These are phyloP conservation scores for Collybiopsis confluens DNA, from an alignment of 768 basidiomycete species.

Conservation along the genomic window DNA sequence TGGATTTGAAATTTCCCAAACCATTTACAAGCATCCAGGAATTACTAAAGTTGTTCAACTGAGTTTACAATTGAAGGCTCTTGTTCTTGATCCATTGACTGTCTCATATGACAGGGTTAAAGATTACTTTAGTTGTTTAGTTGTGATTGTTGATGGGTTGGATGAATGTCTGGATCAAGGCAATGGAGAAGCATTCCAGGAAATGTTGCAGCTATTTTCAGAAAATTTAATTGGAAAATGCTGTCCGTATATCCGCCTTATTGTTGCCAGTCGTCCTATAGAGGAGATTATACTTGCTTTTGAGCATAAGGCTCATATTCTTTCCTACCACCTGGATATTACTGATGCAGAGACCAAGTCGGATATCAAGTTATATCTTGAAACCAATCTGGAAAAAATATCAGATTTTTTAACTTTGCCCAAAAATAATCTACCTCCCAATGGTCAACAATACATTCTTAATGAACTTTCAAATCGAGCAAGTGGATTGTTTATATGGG, in stretches of 20 bases:
- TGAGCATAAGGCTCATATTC: not conserved
- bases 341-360: not conserved
- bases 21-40: not conserved
- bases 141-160: not conserved
- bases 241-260: not conserved
- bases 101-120: not conserved
- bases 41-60: not conserved
- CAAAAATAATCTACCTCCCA: not conserved
- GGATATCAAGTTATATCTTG: not conserved
- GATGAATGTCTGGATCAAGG: not conserved
- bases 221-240: not conserved
- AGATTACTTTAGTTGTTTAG: not conserved
- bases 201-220: not conserved
- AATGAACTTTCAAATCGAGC: not conserved
- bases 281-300: not conserved
- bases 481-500: not conserved
- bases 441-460: not conserved
- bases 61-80: not conserved
- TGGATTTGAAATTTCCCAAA: not conserved
- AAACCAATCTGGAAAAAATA: not conserved
- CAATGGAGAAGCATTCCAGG: not conserved
- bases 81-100: not conserved
- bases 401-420: not conserved
- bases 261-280: not conserved
- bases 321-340: not conserved